Conservation (phyloP, 2,329 filamentous ascomycete species). For the Penicillium sp. region DNA sequence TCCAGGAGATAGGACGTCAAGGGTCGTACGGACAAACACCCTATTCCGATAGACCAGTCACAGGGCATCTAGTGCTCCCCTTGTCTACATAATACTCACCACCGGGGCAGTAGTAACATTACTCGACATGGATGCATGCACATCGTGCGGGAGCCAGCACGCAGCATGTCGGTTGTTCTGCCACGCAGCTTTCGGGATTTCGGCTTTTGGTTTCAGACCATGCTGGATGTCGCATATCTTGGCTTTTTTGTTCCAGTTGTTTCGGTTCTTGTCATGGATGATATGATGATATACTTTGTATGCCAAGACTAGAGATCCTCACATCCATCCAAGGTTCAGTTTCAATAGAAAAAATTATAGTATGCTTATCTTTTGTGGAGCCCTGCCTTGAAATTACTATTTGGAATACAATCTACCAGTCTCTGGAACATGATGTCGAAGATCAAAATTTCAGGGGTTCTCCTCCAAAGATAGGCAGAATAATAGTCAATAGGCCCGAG, state of each 20-base stretch:
- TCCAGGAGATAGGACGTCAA: not conserved
- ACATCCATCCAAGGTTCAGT: not conserved
- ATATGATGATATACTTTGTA: not conserved
- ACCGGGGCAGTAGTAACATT: not conserved
- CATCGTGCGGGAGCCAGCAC: not conserved
- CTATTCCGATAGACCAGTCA: not conserved
- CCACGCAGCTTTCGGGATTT: not conserved
- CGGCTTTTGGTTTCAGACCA: conserved; percentile 17
- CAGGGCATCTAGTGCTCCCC: not conserved
- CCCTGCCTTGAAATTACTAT: not conserved
- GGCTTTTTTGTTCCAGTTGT: not conserved
- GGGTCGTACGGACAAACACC: not conserved
- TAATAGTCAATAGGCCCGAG: not conserved
- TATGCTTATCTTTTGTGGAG: not conserved
- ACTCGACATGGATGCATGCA: conserved; percentile 1
- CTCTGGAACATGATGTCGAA: not conserved
- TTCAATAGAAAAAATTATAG: not conserved
- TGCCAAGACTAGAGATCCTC: not conserved
- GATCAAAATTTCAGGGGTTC: not conserved
- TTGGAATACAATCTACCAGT: conserved; percentile 1
- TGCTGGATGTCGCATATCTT: conserved; percentile 2
- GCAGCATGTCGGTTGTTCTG: conserved; percentile 1
- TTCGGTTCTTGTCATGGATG: not conserved
- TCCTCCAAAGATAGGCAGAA: not conserved
- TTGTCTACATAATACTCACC: not conserved